Conservation (phyloP, 495 filamentous ascomycete genomes). For the Penicillium alfredii region DNA sequence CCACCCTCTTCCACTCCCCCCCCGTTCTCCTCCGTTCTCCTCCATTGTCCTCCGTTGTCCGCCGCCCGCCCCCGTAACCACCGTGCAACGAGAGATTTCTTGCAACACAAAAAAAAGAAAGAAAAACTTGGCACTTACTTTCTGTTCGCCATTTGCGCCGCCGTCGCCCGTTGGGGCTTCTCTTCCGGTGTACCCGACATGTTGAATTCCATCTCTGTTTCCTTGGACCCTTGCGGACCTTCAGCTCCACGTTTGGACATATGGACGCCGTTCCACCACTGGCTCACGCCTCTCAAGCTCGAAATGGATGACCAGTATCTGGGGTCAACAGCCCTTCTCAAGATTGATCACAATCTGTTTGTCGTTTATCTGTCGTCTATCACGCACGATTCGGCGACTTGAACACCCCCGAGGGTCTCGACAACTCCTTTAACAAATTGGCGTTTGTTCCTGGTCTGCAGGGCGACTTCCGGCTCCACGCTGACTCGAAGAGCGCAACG, state of each 20-base stretch:
- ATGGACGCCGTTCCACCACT: slow-evolving; percentile 4
- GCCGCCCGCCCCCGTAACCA: background rate
- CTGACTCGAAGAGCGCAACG: slow-evolving; percentile 4
- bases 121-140: slow-evolving; percentile 40
- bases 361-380: background rate
- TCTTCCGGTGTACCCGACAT: slow-evolving; percentile 43
- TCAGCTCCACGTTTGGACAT: slow-evolving; percentile 38
- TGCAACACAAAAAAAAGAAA: slow-evolving; percentile 1
- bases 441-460: slow-evolving; percentile 4
- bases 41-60: background rate
- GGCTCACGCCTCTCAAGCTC: slow-evolving; percentile 1
- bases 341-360: slow-evolving; percentile 3
- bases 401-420: background rate
- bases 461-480: slow-evolving; percentile 1
- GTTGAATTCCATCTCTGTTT: slow-evolving; percentile 24
- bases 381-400: slow-evolving; percentile 2
- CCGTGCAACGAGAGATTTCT: background rate
- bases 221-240: slow-evolving; percentile 34
- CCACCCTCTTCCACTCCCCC: background rate
- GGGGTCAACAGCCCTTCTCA: slow-evolving; percentile 3
- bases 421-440: background rate
- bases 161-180: slow-evolving; percentile 44
- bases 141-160: slow-evolving; percentile 47
- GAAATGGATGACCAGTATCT: slow-evolving; percentile 1
- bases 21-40: background rate